phyloP scores from a whole-genome alignment of 768 basidiomycete genomes.

The Hebeloma cylindrosporum region DNA sequence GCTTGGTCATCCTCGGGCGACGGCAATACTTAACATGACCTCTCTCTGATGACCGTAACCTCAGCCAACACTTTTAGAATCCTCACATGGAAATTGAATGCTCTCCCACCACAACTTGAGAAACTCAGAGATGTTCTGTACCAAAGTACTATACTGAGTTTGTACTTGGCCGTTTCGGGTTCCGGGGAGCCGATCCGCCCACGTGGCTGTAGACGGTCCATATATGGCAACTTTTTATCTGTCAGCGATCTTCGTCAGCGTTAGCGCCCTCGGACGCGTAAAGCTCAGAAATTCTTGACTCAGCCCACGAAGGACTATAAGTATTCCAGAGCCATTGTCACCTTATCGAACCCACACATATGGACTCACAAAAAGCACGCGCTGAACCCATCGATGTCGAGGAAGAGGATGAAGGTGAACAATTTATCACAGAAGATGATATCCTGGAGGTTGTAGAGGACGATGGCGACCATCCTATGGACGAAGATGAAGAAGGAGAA shows the following conservation, averaged over 20 bases:
- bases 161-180: constrained; percentile 6
- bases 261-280: constrained; percentile 1
- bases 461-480: constrained; percentile 71
- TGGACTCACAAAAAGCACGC: constrained; percentile 35
- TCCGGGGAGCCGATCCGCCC: constrained; percentile 14
- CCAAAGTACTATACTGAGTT: background rate
- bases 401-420: constrained; percentile 51
- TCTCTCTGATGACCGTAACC: too few species aligned
- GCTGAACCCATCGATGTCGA: constrained; percentile 41
- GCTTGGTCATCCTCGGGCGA: constrained; percentile 35
- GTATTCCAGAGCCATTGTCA: constrained; percentile 4
- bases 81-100: too few species aligned
- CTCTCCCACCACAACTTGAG: too few species aligned
- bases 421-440: constrained; percentile 67
- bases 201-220: constrained; percentile 13
- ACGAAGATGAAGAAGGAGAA: constrained; percentile 60
- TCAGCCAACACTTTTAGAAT: too few species aligned
- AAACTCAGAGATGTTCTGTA: constrained; percentile 4
- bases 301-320: constrained; percentile 17
- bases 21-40: constrained; percentile 4
- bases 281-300: constrained; percentile 4
- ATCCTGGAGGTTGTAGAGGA: constrained; percentile 63
- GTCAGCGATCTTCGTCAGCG: constrained; percentile 23
- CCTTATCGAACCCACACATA: constrained; percentile 16
- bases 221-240: constrained; percentile 29